Conservation (phyloP, 2,329 filamentous ascomycete species). For the Pseudogymnoascus sp. region DNA sequence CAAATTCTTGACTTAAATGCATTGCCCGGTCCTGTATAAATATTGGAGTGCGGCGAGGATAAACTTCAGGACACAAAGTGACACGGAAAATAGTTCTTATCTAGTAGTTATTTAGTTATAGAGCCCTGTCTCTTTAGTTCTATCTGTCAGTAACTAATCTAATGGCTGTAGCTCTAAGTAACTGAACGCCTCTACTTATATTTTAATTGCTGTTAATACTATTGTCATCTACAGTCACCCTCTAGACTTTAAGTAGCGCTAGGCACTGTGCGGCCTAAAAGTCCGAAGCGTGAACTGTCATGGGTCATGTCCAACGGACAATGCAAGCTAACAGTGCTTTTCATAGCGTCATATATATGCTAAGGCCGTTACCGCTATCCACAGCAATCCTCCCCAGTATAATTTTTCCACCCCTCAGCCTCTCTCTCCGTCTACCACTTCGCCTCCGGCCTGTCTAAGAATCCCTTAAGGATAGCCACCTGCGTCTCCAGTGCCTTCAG, state of each 20-base stretch:
- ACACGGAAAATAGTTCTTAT: no score
- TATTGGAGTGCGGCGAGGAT: background rate
- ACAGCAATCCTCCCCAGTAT: background rate
- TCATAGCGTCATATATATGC: background rate
- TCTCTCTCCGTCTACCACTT: slow-evolving; percentile 27
- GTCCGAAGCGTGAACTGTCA: no score
- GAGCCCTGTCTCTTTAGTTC: no score
- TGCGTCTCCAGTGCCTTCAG: slow-evolving; percentile 69
- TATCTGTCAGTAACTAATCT: no score
- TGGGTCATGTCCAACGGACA: background rate
- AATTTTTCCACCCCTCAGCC: background rate
- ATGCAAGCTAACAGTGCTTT: background rate
- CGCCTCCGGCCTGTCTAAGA: slow-evolving; percentile 45
- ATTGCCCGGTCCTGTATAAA: background rate
- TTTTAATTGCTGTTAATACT: no score
- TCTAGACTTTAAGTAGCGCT: no score
- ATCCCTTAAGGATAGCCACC: slow-evolving; percentile 65
- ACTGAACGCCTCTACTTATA: no score
- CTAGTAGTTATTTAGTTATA: no score
- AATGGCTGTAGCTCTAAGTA: no score
- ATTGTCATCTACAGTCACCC: no score
- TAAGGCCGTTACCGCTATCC: background rate
- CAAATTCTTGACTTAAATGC: background rate
- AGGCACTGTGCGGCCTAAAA: no score
- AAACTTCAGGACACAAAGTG: background rate